Conservation (phyloP, 208 protist species). For the Wallacemonas sp. region DNA sequence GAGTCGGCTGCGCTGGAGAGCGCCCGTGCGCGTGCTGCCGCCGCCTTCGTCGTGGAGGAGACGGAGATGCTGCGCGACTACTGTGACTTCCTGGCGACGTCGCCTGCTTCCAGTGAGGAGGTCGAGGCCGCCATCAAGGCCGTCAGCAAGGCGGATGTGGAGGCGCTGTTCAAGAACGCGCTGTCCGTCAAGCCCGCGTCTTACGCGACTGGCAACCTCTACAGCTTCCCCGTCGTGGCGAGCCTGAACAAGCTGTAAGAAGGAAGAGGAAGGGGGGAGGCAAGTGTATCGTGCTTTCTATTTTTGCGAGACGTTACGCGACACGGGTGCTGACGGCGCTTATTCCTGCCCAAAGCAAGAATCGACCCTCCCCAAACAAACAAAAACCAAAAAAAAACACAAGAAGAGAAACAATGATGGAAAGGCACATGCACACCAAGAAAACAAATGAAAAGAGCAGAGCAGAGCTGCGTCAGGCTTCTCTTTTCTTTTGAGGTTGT, state of each 20-base stretch:
- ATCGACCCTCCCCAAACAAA: too few relatives aligned
- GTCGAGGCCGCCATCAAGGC: constrained; percentile 46
- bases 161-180: constrained; percentile 40
- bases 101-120: constrained; percentile 32
- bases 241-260: constrained; percentile 47
- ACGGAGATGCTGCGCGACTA: constrained; percentile 75
- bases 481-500: neutral
- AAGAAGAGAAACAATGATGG: too few relatives aligned
- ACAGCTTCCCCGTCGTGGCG: constrained; percentile 51
- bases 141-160: constrained; percentile 62
- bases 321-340: too few relatives aligned
- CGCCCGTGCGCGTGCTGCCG: constrained; percentile 41
- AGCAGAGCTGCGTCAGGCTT: too few relatives aligned
- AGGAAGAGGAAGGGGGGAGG: too few relatives aligned
- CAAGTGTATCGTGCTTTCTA: too few relatives aligned
- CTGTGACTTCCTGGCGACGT: constrained; percentile 82
- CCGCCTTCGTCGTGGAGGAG: constrained; percentile 50
- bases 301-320: too few relatives aligned
- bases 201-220: constrained; percentile 67
- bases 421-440: too few relatives aligned
- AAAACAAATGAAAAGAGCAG: too few relatives aligned
- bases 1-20: constrained; percentile 30
- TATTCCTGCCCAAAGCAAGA: too few relatives aligned
- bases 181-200: constrained; percentile 44
- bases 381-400: too few relatives aligned